phyloP scores from a whole-genome alignment of 2,329 filamentous ascomycete species.

The Botryotinia globosa region DNA sequence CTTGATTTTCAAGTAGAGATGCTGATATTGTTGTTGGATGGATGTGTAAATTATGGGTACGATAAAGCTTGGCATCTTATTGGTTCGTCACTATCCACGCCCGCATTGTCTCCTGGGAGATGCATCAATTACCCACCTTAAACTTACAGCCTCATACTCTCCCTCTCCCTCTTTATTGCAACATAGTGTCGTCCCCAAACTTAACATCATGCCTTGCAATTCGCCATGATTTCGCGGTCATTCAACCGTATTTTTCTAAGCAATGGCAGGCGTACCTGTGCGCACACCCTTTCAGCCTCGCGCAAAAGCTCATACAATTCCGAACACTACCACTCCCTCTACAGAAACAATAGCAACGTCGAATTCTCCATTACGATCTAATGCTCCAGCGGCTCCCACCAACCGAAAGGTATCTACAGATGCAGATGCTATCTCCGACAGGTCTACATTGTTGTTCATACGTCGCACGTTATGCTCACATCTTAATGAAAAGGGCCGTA shows the following conservation, averaged over 20 bases:
- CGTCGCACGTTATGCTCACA: constrained; percentile 81
- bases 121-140: not conserved
- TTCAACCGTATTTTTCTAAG: not conserved
- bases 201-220: not conserved
- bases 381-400: constrained; percentile 32
- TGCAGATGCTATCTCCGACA: constrained; percentile 67
- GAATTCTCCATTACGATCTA: constrained; percentile 21
- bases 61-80: not conserved
- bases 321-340: constrained; percentile 5
- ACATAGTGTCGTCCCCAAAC: not conserved
- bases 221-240: constrained; percentile 13
- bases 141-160: not conserved
- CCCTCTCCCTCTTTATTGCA: not conserved
- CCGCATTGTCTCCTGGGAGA: not conserved
- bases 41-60: not conserved
- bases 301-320: constrained; percentile 12
- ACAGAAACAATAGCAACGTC: constrained; percentile 4
- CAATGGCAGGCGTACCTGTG: constrained; percentile 18
- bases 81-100: not conserved
- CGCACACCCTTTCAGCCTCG: constrained; percentile 22
- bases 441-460: constrained; percentile 76
- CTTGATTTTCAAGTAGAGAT: not conserved
- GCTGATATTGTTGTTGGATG: not conserved
- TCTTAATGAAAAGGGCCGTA: constrained; percentile 55
- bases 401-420: constrained; percentile 43